Evolutionary conservation across 441 rosid species (phyloP).

Genomic region (Corymbia citriodora): DNA sequence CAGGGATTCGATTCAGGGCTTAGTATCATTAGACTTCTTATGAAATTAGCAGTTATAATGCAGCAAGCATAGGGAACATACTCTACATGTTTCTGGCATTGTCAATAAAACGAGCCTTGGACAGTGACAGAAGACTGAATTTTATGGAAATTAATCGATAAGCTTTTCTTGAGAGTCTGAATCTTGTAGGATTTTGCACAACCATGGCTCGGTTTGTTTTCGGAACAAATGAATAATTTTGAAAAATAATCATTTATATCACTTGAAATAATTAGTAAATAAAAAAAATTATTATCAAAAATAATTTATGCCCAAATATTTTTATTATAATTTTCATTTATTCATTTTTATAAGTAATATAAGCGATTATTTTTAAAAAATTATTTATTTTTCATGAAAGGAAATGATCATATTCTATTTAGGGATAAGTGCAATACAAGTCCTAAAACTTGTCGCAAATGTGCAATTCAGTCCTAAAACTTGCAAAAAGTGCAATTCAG

Average conservation of each 20-base stretch:
- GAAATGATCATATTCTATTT: too few relatives aligned
- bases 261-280: fast-evolving
- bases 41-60: background rate
- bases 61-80: background rate
- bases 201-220: background rate
- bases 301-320: background rate
- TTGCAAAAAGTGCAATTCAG: too few relatives aligned
- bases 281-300: background rate
- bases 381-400: too few relatives aligned
- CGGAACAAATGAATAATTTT: background rate
- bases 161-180: background rate
- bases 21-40: background rate
- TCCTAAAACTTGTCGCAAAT: too few relatives aligned
- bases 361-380: too few relatives aligned
- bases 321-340: too few relatives aligned
- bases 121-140: background rate
- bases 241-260: fast-evolving
- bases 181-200: background rate
- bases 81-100: background rate
- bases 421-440: too few relatives aligned
- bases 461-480: too few relatives aligned
- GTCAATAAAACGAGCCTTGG: background rate
- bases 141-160: background rate
- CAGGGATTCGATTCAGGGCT: background rate
- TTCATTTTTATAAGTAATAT: too few relatives aligned